Conservation (phyloP, 768 basidiomycete genomes). For the Neoboletus magnificus region DNA sequence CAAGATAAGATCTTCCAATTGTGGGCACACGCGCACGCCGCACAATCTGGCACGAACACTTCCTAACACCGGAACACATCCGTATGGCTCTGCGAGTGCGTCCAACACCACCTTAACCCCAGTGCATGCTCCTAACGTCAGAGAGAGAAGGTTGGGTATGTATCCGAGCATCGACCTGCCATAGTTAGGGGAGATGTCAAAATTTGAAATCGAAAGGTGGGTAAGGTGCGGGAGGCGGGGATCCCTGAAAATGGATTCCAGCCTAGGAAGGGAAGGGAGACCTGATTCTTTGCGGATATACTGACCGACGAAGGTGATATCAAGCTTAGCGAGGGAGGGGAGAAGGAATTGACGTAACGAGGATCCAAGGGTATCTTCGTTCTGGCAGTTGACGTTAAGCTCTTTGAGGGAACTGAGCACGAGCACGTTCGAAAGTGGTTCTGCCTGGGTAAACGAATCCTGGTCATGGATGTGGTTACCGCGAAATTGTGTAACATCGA, state of each 20-base stretch:
- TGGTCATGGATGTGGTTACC: slow-evolving; percentile 30
- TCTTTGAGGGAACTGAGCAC: slow-evolving; percentile 36
- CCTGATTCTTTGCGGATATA: slow-evolving; percentile 19
- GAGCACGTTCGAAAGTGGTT: slow-evolving; percentile 27
- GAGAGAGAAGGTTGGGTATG: slow-evolving; percentile 45
- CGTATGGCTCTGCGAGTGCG: slow-evolving; percentile 39
- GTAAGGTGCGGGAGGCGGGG: slow-evolving; percentile 51
- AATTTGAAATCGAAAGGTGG: slow-evolving; percentile 48
- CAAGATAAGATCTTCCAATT: slow-evolving; percentile 48
- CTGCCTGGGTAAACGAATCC: slow-evolving; percentile 28
- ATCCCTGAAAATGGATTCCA: slow-evolving; percentile 54
- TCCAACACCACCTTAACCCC: slow-evolving; percentile 41
- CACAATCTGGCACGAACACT: slow-evolving; percentile 18
- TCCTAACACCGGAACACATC: slow-evolving; percentile 12
- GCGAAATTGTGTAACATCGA: slow-evolving; percentile 27
- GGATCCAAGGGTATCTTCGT: slow-evolving; percentile 37
- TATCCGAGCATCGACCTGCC: slow-evolving; percentile 47
- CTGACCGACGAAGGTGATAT: slow-evolving; percentile 39
- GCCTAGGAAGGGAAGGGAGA: slow-evolving; percentile 40
- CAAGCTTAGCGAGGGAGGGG: slow-evolving; percentile 43
- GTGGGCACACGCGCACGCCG: slow-evolving; percentile 48
- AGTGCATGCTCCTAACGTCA: slow-evolving; percentile 46
- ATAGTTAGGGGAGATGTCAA: slow-evolving; percentile 39
- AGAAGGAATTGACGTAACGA: slow-evolving; percentile 44
- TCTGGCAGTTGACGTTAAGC: slow-evolving; percentile 41